A percentile compares a stretch with the other conserved stretches of the same genome.
These are phyloP conservation scores for Phaeosphaeriaceae sp. DNA, from an alignment of 2,329 filamentous ascomycete genomes.

Conservation along the genomic window DNA sequence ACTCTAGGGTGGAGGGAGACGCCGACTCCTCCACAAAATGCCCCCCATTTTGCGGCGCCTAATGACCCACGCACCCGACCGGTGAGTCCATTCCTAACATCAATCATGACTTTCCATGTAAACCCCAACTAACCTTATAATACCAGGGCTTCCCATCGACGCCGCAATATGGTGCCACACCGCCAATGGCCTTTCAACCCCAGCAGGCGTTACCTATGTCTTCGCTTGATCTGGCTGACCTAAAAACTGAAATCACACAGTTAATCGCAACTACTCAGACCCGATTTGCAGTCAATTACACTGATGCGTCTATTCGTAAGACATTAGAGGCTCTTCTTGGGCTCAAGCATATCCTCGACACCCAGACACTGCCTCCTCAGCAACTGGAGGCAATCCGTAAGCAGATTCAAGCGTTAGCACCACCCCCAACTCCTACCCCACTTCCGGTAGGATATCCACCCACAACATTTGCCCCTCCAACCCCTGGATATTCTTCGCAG, in stretches of 20 bases:
- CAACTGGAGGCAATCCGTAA: constrained; percentile 84
- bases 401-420: constrained; percentile 79
- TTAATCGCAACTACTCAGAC: constrained; percentile 75
- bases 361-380: constrained; percentile 77
- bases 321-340: constrained; percentile 85
- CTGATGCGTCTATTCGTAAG: constrained; percentile 76
- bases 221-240: constrained; percentile 59
- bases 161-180: constrained; percentile 32
- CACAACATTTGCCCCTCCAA: constrained; percentile 19
- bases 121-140: constrained; percentile 6
- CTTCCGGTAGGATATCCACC: constrained; percentile 3
- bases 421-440: constrained; percentile 59
- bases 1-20: constrained; percentile 72
- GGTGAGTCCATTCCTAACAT: constrained; percentile 24
- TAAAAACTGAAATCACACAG: constrained; percentile 83
- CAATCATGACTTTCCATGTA: neutral
- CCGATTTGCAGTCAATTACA: constrained; percentile 76
- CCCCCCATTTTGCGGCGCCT: constrained; percentile 40
- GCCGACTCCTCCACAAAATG: constrained; percentile 69
- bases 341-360: constrained; percentile 80
- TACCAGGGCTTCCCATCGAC: constrained; percentile 28
- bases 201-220: constrained; percentile 32
- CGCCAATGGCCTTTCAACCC: constrained; percentile 40
- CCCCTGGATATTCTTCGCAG: constrained; percentile 38
- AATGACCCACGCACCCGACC: constrained; percentile 46